Percentiles rank a stretch among this genome's conserved stretches.
phyloP scores from a whole-genome alignment of 192 early-diverging fungal species.

The Borealophlyctis nickersoniae region DNA sequence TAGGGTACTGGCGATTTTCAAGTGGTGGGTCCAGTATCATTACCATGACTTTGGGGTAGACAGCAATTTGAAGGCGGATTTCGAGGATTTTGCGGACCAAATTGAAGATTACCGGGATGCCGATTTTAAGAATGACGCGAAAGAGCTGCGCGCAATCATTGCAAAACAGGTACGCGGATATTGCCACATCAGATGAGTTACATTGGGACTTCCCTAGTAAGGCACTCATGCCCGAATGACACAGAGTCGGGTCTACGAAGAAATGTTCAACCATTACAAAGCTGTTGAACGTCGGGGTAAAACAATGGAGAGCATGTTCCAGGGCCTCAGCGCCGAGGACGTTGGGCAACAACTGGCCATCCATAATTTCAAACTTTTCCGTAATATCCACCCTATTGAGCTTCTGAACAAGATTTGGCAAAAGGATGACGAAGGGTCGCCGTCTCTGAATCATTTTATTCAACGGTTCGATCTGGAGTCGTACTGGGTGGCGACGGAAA shows the following conservation, averaged over 20 bases:
- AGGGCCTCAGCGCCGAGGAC: constrained; percentile 41
- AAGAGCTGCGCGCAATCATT: constrained; percentile 34
- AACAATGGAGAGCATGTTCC: constrained; percentile 49
- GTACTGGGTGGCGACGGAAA: constrained; percentile 60
- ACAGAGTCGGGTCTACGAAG: constrained; percentile 40
- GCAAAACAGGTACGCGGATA: constrained; percentile 37
- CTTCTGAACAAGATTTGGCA: constrained; percentile 60
- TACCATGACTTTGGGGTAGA: constrained; percentile 59
- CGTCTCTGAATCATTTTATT: constrained; percentile 53
- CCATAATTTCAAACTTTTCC: constrained; percentile 53
- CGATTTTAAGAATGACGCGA: constrained; percentile 26
- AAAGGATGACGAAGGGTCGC: constrained; percentile 46
- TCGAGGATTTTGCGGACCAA: constrained; percentile 44
- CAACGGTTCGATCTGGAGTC: constrained; percentile 58
- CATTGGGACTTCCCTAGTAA: not conserved
- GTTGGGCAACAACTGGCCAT: constrained; percentile 54
- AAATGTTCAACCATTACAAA: constrained; percentile 47
- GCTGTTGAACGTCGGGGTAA: constrained; percentile 45
- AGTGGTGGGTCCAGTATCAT: constrained; percentile 50
- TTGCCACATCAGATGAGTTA: no score
- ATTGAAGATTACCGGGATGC: constrained; percentile 29
- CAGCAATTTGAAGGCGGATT: constrained; percentile 35
- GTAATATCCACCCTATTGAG: constrained; percentile 62
- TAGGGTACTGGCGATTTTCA: constrained; percentile 45
- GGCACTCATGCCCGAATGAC: not conserved